A percentile compares a stretch with the other conserved stretches of the same genome.
These are phyloP conservation scores for Trichothecium roseum DNA, from an alignment of 2,329 filamentous ascomycete genomes.

Conservation along the genomic window DNA sequence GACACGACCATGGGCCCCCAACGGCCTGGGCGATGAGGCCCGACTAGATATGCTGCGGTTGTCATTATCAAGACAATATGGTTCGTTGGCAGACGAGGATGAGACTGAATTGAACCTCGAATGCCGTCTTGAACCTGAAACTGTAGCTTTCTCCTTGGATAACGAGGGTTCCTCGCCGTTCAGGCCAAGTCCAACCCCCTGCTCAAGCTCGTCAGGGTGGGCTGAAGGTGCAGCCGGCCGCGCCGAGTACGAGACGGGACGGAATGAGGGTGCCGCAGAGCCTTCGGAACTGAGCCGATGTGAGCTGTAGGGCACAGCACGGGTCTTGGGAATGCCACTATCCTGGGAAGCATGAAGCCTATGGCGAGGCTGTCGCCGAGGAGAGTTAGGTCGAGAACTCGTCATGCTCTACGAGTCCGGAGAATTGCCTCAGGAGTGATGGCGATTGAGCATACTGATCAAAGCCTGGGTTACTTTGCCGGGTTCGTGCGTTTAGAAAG, in stretches of 20 bases:
- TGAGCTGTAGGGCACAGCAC: constrained; percentile 28
- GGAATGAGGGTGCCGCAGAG: constrained; percentile 10
- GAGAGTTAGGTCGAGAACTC: neutral
- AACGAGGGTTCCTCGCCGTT: too few relatives aligned
- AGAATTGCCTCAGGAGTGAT: too few relatives aligned
- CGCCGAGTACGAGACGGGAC: constrained; percentile 14
- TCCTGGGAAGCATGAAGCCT: constrained; percentile 11
- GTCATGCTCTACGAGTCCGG: constrained; percentile 2
- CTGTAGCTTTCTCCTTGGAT: constrained; percentile 1
- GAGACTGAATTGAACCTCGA: neutral
- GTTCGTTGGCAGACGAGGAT: constrained; percentile 3
- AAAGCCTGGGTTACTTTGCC: too few relatives aligned
- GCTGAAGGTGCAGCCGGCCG: neutral
- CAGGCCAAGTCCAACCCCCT: too few relatives aligned
- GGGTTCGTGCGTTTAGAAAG: too few relatives aligned
- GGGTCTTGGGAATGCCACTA: constrained; percentile 17
- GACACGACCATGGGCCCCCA: constrained; percentile 8
- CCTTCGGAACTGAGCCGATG: constrained; percentile 22
- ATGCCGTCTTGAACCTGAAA: constrained; percentile 6
- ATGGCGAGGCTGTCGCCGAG: constrained; percentile 1
- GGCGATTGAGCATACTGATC: too few relatives aligned
- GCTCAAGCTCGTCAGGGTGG: too few relatives aligned
- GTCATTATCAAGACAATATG: neutral
- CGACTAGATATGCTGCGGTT: constrained; percentile 1
- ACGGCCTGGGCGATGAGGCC: constrained; percentile 6